phyloP scores from a whole-genome alignment of 305 asterid species.

The Fraxinus paxiana region DNA sequence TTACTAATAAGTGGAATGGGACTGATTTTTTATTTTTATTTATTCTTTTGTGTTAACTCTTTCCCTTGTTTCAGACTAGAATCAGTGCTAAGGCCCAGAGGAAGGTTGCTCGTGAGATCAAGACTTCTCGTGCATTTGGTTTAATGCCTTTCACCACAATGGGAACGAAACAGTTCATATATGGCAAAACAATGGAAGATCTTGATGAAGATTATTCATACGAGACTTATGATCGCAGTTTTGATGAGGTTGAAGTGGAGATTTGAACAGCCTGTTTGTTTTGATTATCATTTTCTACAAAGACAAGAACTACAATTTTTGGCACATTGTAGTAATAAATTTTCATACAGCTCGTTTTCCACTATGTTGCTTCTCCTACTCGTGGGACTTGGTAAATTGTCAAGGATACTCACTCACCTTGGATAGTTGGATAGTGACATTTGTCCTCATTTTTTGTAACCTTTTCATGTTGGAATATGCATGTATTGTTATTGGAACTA shows the following conservation, averaged over 20 bases:
- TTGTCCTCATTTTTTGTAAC: background rate
- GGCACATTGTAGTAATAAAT: background rate
- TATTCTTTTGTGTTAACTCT: background rate
- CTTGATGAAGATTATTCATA: slow-evolving; percentile 37
- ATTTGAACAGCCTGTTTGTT: background rate
- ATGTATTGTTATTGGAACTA: background rate
- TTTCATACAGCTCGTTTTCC: background rate
- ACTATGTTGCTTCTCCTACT: background rate
- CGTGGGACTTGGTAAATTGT: background rate
- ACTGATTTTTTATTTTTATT: background rate
- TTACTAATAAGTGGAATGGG: background rate
- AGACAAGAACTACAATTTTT: background rate
- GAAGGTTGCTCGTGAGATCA: slow-evolving; percentile 75
- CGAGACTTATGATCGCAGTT: slow-evolving; percentile 32
- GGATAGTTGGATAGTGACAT: background rate
- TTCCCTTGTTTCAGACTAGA: slow-evolving; percentile 25
- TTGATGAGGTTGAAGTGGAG: slow-evolving; percentile 35
- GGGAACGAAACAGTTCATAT: slow-evolving; percentile 68
- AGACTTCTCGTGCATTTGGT: slow-evolving; percentile 91
- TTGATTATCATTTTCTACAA: background rate
- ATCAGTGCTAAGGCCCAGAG: background rate
- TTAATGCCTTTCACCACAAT: slow-evolving; percentile 87
- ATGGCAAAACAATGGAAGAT: slow-evolving; percentile 60
- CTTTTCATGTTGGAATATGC: background rate
- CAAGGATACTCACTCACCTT: background rate